Conservation (phyloP, 495 filamentous ascomycete species). For the Neurospora terricola region DNA sequence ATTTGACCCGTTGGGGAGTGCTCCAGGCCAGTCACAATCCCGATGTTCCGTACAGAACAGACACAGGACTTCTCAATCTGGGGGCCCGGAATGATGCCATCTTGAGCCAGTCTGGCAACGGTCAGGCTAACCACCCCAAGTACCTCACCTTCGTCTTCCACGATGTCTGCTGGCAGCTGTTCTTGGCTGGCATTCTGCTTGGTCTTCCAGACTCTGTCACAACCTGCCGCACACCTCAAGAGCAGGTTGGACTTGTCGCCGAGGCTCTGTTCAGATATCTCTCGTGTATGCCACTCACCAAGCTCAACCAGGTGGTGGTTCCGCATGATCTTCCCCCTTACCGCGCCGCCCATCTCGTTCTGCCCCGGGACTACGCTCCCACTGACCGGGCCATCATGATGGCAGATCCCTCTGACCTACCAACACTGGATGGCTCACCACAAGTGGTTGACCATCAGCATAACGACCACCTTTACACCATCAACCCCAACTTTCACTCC, state of each 20-base stretch:
- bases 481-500: neutral
- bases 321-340: neutral
- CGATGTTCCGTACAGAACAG: neutral
- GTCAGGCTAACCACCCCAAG: neutral
- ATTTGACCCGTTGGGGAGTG: neutral
- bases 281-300: neutral
- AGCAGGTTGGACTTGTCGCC: neutral
- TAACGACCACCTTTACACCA: neutral
- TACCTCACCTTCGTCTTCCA: neutral
- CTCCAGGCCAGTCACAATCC: neutral
- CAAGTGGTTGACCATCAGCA: neutral
- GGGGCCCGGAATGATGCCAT: neutral
- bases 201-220: neutral
- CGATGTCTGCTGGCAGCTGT: neutral
- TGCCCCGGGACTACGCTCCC: neutral
- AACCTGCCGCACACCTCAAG: neutral
- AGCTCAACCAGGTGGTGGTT: neutral
- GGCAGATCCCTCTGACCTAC: neutral
- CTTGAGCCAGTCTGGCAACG: neutral
- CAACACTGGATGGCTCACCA: neutral
- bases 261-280: neutral
- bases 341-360: neutral
- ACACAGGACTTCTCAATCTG: neutral
- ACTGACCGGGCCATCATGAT: neutral
- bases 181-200: neutral